phyloP scores from a whole-genome alignment of 1,284 basidiomycete genomes.

The Inonotus obliquus region DNA sequence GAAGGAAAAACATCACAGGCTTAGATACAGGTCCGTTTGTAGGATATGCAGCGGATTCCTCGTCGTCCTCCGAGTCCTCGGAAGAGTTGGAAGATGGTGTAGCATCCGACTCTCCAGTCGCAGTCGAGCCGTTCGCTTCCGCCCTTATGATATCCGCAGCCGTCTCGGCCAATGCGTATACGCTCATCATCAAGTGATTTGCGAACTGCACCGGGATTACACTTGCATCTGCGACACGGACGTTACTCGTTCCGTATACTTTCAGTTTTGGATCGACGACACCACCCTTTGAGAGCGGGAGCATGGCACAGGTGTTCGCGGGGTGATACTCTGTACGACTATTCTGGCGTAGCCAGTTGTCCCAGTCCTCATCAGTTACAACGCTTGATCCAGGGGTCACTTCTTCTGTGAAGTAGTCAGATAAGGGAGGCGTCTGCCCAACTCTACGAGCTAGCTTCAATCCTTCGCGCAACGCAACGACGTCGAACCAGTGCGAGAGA shows the following conservation, averaged over 20 bases:
- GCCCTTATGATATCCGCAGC: conserved; percentile 12
- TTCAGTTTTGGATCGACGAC: conserved; percentile 59
- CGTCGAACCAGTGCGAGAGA: conserved; percentile 48
- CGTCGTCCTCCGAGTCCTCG: neutral
- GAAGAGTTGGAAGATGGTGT: neutral
- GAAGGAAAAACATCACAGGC: neutral
- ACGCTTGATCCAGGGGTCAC: conserved; percentile 37
- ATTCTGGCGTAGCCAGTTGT: conserved; percentile 37
- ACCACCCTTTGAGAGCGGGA: conserved; percentile 55
- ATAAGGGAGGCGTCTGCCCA: conserved; percentile 38
- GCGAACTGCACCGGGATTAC: conserved; percentile 51
- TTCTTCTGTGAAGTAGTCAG: conserved; percentile 32
- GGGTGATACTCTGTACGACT: conserved; percentile 53
- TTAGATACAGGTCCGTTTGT: too few relatives aligned
- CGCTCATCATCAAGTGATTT: conserved; percentile 49
- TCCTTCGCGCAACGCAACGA: conserved; percentile 51
- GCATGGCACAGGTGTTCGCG: conserved; percentile 57
- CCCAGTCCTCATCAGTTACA: conserved; percentile 41
- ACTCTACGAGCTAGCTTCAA: conserved; percentile 49
- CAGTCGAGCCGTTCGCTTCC: neutral
- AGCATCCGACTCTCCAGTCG: neutral
- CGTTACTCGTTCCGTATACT: conserved; percentile 59
- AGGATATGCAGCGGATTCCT: neutral
- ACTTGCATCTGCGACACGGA: conserved; percentile 49
- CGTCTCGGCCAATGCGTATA: conserved; percentile 56